phyloP scores from a whole-genome alignment of 306 rosid species.

The Arachis hypogaea region DNA sequence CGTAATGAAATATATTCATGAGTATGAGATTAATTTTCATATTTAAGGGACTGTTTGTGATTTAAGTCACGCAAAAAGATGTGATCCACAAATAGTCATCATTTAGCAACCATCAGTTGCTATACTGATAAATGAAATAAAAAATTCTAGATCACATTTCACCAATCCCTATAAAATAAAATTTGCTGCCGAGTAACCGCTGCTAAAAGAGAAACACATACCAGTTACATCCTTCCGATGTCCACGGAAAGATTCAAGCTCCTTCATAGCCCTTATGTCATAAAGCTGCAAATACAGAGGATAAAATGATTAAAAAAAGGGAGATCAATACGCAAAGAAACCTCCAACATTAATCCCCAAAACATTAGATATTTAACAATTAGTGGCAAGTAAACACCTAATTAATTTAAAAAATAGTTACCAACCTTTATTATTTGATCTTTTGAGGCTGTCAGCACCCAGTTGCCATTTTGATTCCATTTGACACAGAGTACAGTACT shows the following conservation, averaged over 20 bases:
- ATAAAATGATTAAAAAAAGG: constrained; percentile 13
- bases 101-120: too few relatives aligned
- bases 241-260: constrained; percentile 98
- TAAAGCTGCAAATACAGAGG: constrained; percentile 67
- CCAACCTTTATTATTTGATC: constrained; percentile 87
- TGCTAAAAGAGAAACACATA: constrained; percentile 33
- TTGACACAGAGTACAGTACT: constrained; percentile 82
- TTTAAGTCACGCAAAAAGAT: not conserved
- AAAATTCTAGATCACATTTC: too few relatives aligned
- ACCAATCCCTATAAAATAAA: not conserved
- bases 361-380: constrained; percentile 18
- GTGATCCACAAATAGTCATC: not conserved
- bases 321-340: constrained; percentile 13
- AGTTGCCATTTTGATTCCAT: constrained; percentile 95
- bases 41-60: not conserved
- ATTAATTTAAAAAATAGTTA: constrained; percentile 22
- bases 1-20: not conserved
- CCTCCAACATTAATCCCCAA: constrained; percentile 31
- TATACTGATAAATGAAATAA: too few relatives aligned
- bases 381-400: not conserved
- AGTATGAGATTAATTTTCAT: not conserved
- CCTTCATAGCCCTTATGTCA: constrained; percentile 98
- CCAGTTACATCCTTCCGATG: constrained; percentile 96
- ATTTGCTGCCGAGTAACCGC: not conserved
- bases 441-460: constrained; percentile 89